Percentiles rank a stretch among this genome's conserved stretches.
phyloP scores from a whole-genome alignment of 75 land plant genomes.

The Cunninghamia lanceolata region DNA sequence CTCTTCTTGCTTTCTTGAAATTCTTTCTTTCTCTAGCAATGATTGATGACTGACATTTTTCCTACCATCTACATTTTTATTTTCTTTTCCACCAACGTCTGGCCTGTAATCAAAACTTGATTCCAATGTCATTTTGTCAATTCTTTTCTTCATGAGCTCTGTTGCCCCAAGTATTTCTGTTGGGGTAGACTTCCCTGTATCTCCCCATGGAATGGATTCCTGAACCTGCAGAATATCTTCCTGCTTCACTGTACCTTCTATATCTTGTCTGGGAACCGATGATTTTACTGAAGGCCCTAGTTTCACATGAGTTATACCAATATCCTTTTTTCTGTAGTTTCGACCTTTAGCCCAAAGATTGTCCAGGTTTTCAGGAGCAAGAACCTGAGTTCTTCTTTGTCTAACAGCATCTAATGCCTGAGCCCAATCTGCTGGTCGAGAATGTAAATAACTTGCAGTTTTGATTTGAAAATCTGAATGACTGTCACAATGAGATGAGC shows the following conservation, averaged over 20 bases:
- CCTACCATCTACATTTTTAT: constrained; percentile 4
- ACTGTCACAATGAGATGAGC: not conserved
- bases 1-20: constrained; percentile 8
- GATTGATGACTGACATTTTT: constrained; percentile 6
- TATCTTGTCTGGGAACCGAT: not conserved
- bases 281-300: constrained; percentile 4
- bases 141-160: constrained; percentile 16
- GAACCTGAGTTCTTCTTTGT: constrained; percentile 77
- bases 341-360: constrained; percentile 97
- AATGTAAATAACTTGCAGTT: constrained; percentile 9
- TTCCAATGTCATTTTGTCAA: constrained; percentile 4
- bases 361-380: constrained; percentile 96
- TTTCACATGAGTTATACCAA: constrained; percentile 19
- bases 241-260: constrained; percentile 8
- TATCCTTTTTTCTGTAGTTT: constrained; percentile 63
- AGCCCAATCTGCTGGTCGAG: constrained; percentile 75
- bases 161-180: constrained; percentile 5
- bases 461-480: not conserved
- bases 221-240: constrained; percentile 2
- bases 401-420: constrained; percentile 67
- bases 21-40: not conserved
- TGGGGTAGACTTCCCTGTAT: constrained; percentile 13
- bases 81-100: constrained; percentile 1
- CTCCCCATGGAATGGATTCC: not conserved
- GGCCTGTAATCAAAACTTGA: not conserved